Percentiles rank a stretch among this genome's conserved stretches.
These are phyloP conservation scores for Acanthamoeba healyi DNA, from an alignment of 208 protist genomes.

Conservation along the genomic window DNA sequence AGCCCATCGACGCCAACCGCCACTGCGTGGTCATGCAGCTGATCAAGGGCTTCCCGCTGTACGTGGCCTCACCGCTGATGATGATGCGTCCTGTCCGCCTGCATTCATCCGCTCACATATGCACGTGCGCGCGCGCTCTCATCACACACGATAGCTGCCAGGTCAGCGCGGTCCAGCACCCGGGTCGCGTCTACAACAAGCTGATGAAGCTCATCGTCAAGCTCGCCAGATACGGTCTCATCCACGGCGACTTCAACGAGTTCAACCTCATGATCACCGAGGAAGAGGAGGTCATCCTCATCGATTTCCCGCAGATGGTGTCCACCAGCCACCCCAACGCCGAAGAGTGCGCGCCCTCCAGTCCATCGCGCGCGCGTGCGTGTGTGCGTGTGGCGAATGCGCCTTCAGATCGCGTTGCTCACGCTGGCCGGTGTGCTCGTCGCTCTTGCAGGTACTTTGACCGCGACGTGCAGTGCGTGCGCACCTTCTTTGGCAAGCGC, in stretches of 20 bases:
- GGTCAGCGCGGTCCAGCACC: conserved; percentile 93
- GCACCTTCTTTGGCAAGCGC: conserved; percentile 95
- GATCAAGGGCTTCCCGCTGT: conserved; percentile 95
- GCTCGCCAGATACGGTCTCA: conserved; percentile 96
- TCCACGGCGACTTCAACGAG: conserved; percentile 99
- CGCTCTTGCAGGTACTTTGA: conserved; percentile 93
- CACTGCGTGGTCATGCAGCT: conserved; percentile 98
- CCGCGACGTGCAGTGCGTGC: conserved; percentile 97
- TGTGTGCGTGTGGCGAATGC: too few relatives aligned
- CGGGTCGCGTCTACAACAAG: conserved; percentile 93
- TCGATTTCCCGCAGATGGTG: conserved; percentile 99
- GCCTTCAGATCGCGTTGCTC: too few relatives aligned
- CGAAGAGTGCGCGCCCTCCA: conserved; percentile 86
- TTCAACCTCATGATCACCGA: conserved; percentile 98
- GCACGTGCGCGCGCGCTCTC: neutral
- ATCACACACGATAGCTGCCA: conserved; percentile 86
- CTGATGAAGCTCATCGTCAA: conserved; percentile 95
- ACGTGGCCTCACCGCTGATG: neutral
- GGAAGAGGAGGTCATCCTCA: conserved; percentile 95
- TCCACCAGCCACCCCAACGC: conserved; percentile 97
- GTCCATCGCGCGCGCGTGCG: neutral
- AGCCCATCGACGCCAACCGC: conserved; percentile 97
- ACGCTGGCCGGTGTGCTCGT: neutral
- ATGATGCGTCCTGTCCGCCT: conserved; percentile 25
- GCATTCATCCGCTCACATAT: neutral